Evolutionary conservation across 805 yeast genomes (phyloP).

Genomic region (Candida manassasensis): DNA sequence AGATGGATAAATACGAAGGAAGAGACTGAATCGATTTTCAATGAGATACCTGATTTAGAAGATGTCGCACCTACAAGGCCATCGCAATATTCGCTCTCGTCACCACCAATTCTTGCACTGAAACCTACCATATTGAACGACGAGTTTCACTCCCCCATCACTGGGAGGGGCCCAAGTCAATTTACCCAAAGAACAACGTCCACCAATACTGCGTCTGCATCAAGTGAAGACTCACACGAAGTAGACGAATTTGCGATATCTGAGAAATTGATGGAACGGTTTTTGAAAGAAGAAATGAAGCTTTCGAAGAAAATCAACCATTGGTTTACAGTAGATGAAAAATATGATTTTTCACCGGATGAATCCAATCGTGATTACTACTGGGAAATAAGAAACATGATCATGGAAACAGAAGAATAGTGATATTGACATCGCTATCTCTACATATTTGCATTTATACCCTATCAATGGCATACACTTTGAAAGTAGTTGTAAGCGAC

Average conservation of each 20-base stretch:
- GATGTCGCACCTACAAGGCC: slow-evolving; percentile 1
- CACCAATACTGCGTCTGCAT: slow-evolving; percentile 18
- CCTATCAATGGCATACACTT: background rate
- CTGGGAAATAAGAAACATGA: slow-evolving; percentile 43
- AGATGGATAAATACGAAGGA: slow-evolving; percentile 52
- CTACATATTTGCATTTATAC: background rate
- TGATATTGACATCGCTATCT: background rate
- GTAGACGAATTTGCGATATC: slow-evolving; percentile 24
- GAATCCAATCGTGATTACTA: slow-evolving; percentile 22
- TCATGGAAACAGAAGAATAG: slow-evolving; percentile 25
- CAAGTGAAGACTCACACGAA: slow-evolving; percentile 9
- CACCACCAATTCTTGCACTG: slow-evolving; percentile 3
- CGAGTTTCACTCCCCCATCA: slow-evolving; percentile 6
- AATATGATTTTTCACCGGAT: slow-evolving; percentile 15
- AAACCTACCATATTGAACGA: background rate
- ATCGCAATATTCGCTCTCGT: slow-evolving; percentile 2
- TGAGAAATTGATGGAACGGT: slow-evolving; percentile 25
- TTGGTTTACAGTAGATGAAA: slow-evolving; percentile 34
- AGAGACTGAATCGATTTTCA: slow-evolving; percentile 41
- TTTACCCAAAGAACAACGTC: slow-evolving; percentile 36
- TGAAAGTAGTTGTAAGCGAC: background rate
- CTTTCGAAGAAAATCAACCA: slow-evolving; percentile 28
- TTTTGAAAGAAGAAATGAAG: slow-evolving; percentile 33
- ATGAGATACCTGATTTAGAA: slow-evolving; percentile 45
- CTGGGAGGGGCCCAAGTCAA: slow-evolving; percentile 28